These are phyloP conservation scores for Posidonia australis DNA, from an alignment of 106 monocot species.

Conservation along the genomic window DNA sequence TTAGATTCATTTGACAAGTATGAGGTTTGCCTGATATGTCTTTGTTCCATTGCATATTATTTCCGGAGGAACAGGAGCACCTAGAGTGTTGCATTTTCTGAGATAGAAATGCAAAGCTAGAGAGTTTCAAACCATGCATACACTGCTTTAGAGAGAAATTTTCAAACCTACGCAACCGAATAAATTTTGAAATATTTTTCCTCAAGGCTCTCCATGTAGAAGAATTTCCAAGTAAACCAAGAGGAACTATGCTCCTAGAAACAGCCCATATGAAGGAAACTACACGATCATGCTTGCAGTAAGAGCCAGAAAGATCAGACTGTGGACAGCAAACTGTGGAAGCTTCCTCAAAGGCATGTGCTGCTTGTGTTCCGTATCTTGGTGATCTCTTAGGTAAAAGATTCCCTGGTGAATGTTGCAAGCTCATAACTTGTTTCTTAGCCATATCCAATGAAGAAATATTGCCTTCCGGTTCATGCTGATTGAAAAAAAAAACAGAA, in stretches of 20 bases:
- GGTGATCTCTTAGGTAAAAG: neutral
- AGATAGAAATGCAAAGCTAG: constrained; percentile 41
- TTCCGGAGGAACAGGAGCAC: neutral
- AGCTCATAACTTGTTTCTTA: too few species aligned
- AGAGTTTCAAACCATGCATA: constrained; percentile 37
- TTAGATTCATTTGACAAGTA: constrained; percentile 8
- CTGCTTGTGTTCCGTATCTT: neutral
- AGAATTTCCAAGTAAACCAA: constrained; percentile 50
- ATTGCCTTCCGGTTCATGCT: too few species aligned
- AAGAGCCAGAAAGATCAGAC: neutral
- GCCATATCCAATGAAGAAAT: too few species aligned
- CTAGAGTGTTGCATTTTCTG: neutral
- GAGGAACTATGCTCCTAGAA: constrained; percentile 54
- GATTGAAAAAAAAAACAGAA: too few species aligned
- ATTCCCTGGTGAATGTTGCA: too few species aligned
- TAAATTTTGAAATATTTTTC: constrained; percentile 79
- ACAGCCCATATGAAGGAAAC: constrained; percentile 83
- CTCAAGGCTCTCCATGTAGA: constrained; percentile 56
- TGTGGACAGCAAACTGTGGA: neutral
- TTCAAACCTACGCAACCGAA: constrained; percentile 56
- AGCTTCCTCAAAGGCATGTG: neutral
- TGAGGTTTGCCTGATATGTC: neutral
- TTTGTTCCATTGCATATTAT: neutral
- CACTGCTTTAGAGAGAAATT: constrained; percentile 45
- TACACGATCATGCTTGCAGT: constrained; percentile 42